These are phyloP conservation scores for Vitis hybrid DNA, from an alignment of 177 flowering plant genomes.

Conservation along the genomic window DNA sequence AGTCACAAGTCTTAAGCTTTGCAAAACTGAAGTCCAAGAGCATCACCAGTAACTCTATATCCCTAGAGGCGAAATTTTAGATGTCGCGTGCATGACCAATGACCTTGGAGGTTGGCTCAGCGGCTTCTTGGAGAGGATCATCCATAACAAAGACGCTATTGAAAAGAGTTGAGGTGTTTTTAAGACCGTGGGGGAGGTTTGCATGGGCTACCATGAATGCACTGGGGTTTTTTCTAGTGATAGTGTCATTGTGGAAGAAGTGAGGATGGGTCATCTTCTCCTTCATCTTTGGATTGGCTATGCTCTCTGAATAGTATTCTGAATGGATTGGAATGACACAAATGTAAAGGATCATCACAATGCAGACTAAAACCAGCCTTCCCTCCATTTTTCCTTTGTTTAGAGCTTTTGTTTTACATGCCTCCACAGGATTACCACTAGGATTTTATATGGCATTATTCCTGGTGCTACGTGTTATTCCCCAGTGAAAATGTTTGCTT, in stretches of 20 bases:
- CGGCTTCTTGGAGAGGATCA: conserved; percentile 24
- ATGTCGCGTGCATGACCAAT: conserved; percentile 27
- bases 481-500: too few relatives aligned
- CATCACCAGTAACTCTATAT: conserved; percentile 8
- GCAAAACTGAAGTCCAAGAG: conserved; percentile 23
- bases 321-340: too few relatives aligned
- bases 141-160: conserved; percentile 15
- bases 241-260: conserved; percentile 28
- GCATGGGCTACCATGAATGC: conserved; percentile 31
- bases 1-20: conserved; percentile 9
- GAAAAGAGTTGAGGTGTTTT: conserved; percentile 13
- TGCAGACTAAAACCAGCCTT: too few relatives aligned
- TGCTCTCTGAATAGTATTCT: too few relatives aligned
- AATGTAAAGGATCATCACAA: too few relatives aligned
- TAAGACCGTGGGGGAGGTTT: conserved; percentile 1
- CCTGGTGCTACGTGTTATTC: too few relatives aligned
- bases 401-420: too few relatives aligned
- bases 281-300: not conserved
- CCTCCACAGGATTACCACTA: too few relatives aligned
- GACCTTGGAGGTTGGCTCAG: conserved; percentile 21
- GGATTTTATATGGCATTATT: too few relatives aligned
- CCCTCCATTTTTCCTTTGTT: too few relatives aligned
- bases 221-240: conserved; percentile 30
- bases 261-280: conserved; percentile 26
- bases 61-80: conserved; percentile 12